Conservation (phyloP, 805 yeast genomes). For the Saccharomyces kudriavzevii region DNA sequence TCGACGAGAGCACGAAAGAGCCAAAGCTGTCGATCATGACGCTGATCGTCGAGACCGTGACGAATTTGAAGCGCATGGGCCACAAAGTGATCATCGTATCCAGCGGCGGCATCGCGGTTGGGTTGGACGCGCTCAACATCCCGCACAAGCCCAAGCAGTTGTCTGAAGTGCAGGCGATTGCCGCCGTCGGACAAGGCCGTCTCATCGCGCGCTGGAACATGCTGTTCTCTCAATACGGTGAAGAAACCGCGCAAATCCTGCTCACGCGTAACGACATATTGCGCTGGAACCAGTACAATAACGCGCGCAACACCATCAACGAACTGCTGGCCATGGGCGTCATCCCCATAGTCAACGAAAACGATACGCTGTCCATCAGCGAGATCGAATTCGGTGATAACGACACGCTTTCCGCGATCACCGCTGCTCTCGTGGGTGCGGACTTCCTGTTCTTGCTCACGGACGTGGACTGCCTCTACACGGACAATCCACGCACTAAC, state of each 20-base stretch:
- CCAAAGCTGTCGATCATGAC: constrained; percentile 89
- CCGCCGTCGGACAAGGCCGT: constrained; percentile 93
- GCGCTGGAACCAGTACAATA: constrained; percentile 82
- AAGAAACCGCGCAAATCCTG: constrained; percentile 84
- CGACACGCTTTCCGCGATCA: constrained; percentile 90
- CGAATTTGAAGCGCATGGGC: constrained; percentile 68
- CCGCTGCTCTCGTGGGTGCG: constrained; percentile 92
- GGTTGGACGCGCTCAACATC: constrained; percentile 67
- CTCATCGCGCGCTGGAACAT: constrained; percentile 88
- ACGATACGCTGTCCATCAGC: constrained; percentile 89
- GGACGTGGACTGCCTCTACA: constrained; percentile 91
- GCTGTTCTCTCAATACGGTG: constrained; percentile 71
- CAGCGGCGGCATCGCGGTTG: constrained; percentile 95
- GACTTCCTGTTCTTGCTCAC: constrained; percentile 86
- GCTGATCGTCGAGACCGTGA: constrained; percentile 80
- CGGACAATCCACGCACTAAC: constrained; percentile 81
- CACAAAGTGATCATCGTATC: constrained; percentile 84
- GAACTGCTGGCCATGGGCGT: constrained; percentile 81
- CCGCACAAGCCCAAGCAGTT: constrained; percentile 63
- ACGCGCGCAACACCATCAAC: constrained; percentile 81
- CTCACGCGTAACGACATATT: constrained; percentile 88
- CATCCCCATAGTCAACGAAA: constrained; percentile 94
- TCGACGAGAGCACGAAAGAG: constrained; percentile 82
- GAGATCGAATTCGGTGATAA: constrained; percentile 98
- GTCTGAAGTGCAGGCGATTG: constrained; percentile 82